Evolutionary conservation across 495 filamentous ascomycete species (phyloP), one percentile per base, ranked within the genome.

Genomic region (Glonium stellatum): DNA sequence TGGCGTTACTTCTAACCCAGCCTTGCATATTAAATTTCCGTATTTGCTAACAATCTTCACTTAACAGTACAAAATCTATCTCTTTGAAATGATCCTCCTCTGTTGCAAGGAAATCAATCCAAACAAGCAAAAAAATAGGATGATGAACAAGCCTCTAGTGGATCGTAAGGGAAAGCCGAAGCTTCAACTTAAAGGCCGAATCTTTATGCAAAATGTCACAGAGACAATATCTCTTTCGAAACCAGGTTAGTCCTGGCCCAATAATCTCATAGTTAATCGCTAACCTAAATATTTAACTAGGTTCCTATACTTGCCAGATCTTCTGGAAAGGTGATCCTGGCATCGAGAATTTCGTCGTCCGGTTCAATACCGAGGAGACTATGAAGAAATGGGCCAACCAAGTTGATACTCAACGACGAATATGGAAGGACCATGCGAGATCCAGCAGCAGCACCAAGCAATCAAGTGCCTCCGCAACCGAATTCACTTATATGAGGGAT

Each of bases 151-250:
- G 71, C 80, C 87, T 1, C 76, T 84, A 49, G 81, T 84, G 57
- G 82, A 85, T 71, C 84, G 81, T 62, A 92, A 87, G 69, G 80
- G 83, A 54, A 88, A 88, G 67, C 81, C 86, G 36, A 92, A 88
- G 70, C 77, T 98, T 51, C 91, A 96, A 70, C 80, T 98, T 35
- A 98, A 97, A 75, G 93, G 93, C 23, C 84, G 93, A 21, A 98
- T 98, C 67, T 97, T 97, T 74, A 97, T 98, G 92, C 91, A 92
- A 57, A 98, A 98, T 69, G 92, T 98, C 47, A 98, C 93, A 6
- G 91, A 97, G 68, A 87, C 95, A 23, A 76, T 96, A 4, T 89
- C 87, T 18, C 76, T 91, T 35, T 80, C 83, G 55, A 95, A 89
- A 71, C 86, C 87, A 68, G 92, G 92, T 96, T 84, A 67, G 65